phyloP scores from a whole-genome alignment of 208 protist species.

The Angomonas desouzai region DNA sequence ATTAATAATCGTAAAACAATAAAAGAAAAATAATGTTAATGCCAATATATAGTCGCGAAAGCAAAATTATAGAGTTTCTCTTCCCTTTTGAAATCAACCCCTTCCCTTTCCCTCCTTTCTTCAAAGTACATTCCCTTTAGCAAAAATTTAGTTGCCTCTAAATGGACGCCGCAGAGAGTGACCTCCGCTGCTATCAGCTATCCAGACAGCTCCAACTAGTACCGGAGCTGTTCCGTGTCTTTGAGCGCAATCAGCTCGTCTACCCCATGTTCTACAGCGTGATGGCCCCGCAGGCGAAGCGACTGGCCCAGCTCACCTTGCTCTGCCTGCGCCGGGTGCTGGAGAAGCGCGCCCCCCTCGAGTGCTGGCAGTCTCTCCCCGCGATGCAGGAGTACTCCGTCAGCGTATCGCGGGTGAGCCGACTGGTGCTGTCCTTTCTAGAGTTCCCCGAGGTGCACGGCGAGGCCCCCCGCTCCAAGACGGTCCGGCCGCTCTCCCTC shows the following conservation, averaged over 20 bases:
- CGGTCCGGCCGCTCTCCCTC: neutral
- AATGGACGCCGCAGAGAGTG: constrained; percentile 26
- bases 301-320: constrained; percentile 27
- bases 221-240: constrained; percentile 45
- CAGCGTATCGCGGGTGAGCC: constrained; percentile 10
- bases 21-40: constrained; percentile 2
- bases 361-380: constrained; percentile 1
- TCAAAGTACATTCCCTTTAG: too few species aligned
- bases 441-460: constrained; percentile 32
- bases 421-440: constrained; percentile 51
- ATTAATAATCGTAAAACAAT: neutral
- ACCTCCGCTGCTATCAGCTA: constrained; percentile 60
- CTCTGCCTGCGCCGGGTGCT: constrained; percentile 26
- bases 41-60: too few species aligned
- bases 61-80: too few species aligned
- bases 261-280: constrained; percentile 65
- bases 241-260: constrained; percentile 43
- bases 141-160: too few species aligned
- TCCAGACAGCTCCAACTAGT: constrained; percentile 68
- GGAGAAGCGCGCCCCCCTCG: neutral
- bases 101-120: neutral
- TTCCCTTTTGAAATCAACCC: neutral
- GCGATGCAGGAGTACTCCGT: constrained; percentile 5
- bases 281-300: constrained; percentile 39
- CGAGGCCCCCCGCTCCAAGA: constrained; percentile 8